Evolutionary conservation across 2,329 filamentous ascomycete genomes (phyloP).

Genomic region (Sphaerostilbella broomeana): DNA sequence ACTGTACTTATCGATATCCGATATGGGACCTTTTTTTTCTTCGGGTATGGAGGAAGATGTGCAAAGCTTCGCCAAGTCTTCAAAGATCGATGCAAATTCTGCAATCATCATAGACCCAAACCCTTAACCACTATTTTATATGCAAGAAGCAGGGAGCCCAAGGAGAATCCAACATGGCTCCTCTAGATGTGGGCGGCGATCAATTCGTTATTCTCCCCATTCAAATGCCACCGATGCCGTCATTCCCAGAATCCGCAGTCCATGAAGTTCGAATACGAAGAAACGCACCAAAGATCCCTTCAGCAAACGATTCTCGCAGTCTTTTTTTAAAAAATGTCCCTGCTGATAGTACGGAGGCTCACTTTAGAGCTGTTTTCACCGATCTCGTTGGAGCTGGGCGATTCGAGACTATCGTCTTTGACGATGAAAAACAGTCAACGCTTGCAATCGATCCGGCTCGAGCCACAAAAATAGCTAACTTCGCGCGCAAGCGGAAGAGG

Average conservation of each 20-base stretch:
- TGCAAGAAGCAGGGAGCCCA: no score
- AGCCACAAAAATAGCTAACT: slow-evolving; percentile 32
- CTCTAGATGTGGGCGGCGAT: slow-evolving; percentile 25
- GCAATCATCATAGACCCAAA: no score
- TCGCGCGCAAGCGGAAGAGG: slow-evolving; percentile 37
- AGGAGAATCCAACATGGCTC: slow-evolving; percentile 27
- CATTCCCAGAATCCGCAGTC: slow-evolving; percentile 54
- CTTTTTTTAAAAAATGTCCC: slow-evolving; percentile 91
- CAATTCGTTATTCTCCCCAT: slow-evolving; percentile 67
- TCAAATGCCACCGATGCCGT: slow-evolving; percentile 54
- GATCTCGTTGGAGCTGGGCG: slow-evolving; percentile 68
- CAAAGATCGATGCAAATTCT: no score
- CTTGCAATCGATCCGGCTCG: slow-evolving; percentile 43
- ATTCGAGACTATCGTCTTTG: slow-evolving; percentile 73
- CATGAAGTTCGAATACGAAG: slow-evolving; percentile 85
- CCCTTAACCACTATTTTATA: no score
- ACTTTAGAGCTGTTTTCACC: slow-evolving; percentile 70
- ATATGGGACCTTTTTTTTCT: no score
- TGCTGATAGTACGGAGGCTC: slow-evolving; percentile 69
- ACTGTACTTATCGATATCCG: neutral
- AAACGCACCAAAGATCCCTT: slow-evolving; percentile 73
- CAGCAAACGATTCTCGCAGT: slow-evolving; percentile 66
- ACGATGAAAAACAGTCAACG: slow-evolving; percentile 46
- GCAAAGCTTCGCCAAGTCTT: no score
- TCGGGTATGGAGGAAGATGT: no score